These are phyloP conservation scores for Asterophora lycoperdoides DNA, from an alignment of 768 basidiomycete species.

Conservation along the genomic window DNA sequence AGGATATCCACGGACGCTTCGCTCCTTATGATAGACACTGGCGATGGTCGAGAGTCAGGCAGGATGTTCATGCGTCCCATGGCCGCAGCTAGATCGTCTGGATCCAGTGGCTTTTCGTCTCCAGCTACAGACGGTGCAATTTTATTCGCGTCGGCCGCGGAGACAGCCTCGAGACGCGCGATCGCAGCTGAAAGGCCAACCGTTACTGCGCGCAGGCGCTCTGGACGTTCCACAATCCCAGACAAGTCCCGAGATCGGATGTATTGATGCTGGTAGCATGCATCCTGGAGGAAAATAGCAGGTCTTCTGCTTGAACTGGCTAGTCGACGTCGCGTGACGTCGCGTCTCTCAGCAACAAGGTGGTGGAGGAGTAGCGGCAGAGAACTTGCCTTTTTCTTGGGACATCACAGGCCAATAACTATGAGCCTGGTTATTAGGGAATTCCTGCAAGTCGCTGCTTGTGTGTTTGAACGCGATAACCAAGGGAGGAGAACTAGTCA, in stretches of 20 bases:
- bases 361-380: not conserved
- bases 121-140: not conserved
- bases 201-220: slow-evolving; percentile 81
- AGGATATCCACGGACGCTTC: slow-evolving; percentile 51
- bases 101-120: slow-evolving; percentile 4
- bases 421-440: too few relatives aligned
- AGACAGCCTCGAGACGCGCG: slow-evolving; percentile 56
- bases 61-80: slow-evolving; percentile 41
- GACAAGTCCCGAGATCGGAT: slow-evolving; percentile 75
- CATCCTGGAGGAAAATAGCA: slow-evolving; percentile 61
- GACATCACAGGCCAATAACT: not conserved
- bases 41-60: slow-evolving; percentile 16
- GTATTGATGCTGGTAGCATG: slow-evolving; percentile 69
- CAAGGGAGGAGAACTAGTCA: too few relatives aligned
- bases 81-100: slow-evolving; percentile 43
- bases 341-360: too few relatives aligned
- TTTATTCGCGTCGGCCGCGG: not conserved
- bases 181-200: slow-evolving; percentile 79
- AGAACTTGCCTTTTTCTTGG: not conserved
- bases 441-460: too few relatives aligned
- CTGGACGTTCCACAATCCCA: slow-evolving; percentile 84
- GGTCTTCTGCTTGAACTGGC: slow-evolving; percentile 1
- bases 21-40: slow-evolving; percentile 49
- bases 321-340: not conserved
- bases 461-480: too few relatives aligned